Evolutionary conservation across 768 basidiomycete species (phyloP).

Genomic region (Boletus tomentosulus): DNA sequence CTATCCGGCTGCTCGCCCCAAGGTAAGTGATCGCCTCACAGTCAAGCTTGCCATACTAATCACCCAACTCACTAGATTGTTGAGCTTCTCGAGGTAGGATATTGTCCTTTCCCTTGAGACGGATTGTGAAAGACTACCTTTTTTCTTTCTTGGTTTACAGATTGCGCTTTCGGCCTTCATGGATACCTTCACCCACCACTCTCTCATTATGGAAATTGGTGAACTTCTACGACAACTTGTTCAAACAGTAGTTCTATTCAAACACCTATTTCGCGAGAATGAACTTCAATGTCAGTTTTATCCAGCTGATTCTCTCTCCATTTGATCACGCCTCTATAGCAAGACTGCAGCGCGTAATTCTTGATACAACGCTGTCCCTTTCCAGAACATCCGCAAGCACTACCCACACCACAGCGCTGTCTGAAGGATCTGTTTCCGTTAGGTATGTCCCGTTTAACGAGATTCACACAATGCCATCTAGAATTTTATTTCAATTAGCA

Average conservation of each 20-base stretch:
- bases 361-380: conserved; percentile 4
- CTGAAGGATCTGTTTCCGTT: not conserved
- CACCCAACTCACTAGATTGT: conserved; percentile 40
- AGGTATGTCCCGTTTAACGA: conserved; percentile 13
- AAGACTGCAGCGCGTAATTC: conserved; percentile 17
- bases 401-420: not conserved
- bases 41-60: conserved; percentile 3
- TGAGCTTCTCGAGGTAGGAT: conserved; percentile 44
- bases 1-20: conserved; percentile 45
- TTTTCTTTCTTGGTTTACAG: conserved; percentile 12
- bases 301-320: not conserved
- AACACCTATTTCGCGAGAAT: conserved; percentile 16
- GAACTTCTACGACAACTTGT: conserved; percentile 17
- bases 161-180: conserved; percentile 19
- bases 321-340: conserved; percentile 8
- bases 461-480: conserved; percentile 1
- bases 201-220: conserved; percentile 1
- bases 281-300: conserved; percentile 21
- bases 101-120: not conserved
- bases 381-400: not conserved
- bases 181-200: conserved; percentile 5
- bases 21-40: conserved; percentile 33
- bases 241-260: conserved; percentile 18
- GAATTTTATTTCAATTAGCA: conserved; percentile 1
- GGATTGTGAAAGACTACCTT: not conserved